These are phyloP conservation scores for Ogataea nonfermentans DNA, from an alignment of 805 yeast species.

Conservation along the genomic window DNA sequence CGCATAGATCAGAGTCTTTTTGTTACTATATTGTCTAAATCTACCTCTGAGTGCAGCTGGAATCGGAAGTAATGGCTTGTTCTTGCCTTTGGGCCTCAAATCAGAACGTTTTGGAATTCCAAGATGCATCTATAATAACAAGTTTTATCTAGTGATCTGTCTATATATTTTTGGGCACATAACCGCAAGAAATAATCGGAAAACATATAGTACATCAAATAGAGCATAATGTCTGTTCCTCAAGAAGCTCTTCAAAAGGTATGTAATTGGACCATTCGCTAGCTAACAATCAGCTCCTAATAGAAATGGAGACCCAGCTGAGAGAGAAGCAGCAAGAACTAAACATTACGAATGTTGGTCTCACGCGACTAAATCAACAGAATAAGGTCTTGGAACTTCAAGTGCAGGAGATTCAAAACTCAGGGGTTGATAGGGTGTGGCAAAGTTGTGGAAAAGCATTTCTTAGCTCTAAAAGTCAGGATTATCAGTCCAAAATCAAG, in stretches of 20 bases:
- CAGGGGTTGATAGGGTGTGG: slow-evolving; percentile 62
- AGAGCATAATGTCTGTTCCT: slow-evolving; percentile 38
- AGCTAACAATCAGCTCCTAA: slow-evolving; percentile 38
- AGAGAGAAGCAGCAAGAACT: slow-evolving; percentile 59
- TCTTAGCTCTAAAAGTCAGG: slow-evolving; percentile 42
- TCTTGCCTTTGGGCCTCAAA: slow-evolving; percentile 23
- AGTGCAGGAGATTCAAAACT: slow-evolving; percentile 46
- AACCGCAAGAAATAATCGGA: neutral
- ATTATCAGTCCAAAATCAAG: slow-evolving; percentile 48
- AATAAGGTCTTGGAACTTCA: slow-evolving; percentile 57
- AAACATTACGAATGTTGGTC: slow-evolving; percentile 50
- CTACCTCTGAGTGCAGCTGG: slow-evolving; percentile 20
- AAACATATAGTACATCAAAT: neutral
- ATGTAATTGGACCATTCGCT: slow-evolving; percentile 5
- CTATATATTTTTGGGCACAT: slow-evolving; percentile 6
- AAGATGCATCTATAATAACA: slow-evolving; percentile 21
- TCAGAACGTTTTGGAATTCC: slow-evolving; percentile 29
- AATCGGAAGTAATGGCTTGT: slow-evolving; percentile 19
- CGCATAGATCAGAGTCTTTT: slow-evolving; percentile 7
- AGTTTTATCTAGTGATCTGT: slow-evolving; percentile 5
- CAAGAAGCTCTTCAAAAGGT: slow-evolving; percentile 45
- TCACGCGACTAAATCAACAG: slow-evolving; percentile 48
- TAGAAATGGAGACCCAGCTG: slow-evolving; percentile 68
- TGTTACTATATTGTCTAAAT: slow-evolving; percentile 14
- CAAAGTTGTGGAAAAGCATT: slow-evolving; percentile 82